These are phyloP conservation scores for Thelephora terrestris DNA, from an alignment of 1,284 basidiomycete species.

Conservation along the genomic window DNA sequence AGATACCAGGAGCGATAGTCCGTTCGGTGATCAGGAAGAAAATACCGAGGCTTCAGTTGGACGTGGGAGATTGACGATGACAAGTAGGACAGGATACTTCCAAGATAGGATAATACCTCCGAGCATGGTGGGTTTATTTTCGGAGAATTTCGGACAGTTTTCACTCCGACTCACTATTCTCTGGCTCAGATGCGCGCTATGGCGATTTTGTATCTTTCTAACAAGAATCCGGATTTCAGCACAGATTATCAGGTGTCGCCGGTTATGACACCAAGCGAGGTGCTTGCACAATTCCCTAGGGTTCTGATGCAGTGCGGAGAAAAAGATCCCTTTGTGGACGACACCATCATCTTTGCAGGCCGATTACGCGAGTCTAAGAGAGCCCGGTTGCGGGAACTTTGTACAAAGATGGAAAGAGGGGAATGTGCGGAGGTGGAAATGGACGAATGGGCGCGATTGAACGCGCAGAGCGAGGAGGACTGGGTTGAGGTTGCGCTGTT, in stretches of 20 bases:
- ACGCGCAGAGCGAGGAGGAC: constrained; percentile 76
- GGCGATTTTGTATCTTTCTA: constrained; percentile 94
- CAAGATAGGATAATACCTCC: constrained; percentile 87
- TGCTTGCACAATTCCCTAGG: constrained; percentile 90
- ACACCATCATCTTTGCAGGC: constrained; percentile 91
- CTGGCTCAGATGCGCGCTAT: constrained; percentile 84
- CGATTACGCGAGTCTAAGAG: constrained; percentile 89
- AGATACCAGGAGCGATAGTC: constrained; percentile 11
- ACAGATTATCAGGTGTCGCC: constrained; percentile 95
- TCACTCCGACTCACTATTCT: not conserved
- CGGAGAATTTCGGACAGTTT: not conserved
- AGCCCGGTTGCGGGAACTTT: constrained; percentile 60
- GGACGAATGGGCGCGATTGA: constrained; percentile 44
- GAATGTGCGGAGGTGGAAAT: constrained; percentile 44
- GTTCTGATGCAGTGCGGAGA: constrained; percentile 90
- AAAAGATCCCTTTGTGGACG: constrained; percentile 95
- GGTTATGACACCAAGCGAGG: constrained; percentile 73
- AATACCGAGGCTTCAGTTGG: too few species aligned
- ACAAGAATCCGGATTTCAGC: constrained; percentile 86
- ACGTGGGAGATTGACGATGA: constrained; percentile 75
- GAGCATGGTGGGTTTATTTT: constrained; percentile 63
- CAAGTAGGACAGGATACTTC: constrained; percentile 90
- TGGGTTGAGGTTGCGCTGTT: constrained; percentile 93
- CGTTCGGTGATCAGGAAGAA: constrained; percentile 16
- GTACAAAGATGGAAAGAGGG: constrained; percentile 43